These are phyloP conservation scores for Blastobotrys elegans DNA, from an alignment of 1,139 yeast genomes.

Conservation along the genomic window DNA sequence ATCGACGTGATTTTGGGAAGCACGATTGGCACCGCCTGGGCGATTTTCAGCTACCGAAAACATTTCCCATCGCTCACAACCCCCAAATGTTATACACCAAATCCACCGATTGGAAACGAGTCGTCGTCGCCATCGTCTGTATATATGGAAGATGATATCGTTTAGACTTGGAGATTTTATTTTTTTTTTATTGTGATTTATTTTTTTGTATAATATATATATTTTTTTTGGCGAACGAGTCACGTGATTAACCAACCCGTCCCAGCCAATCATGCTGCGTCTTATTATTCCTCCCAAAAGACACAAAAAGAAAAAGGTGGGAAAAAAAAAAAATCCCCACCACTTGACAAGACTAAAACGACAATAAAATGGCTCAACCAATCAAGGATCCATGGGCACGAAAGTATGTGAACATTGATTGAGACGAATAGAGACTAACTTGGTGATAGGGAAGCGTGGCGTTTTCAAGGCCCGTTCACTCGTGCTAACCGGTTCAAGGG, in stretches of 20 bases:
- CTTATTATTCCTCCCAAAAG: not conserved
- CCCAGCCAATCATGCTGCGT: not conserved
- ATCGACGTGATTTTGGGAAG: constrained; percentile 61
- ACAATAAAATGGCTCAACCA: constrained; percentile 26
- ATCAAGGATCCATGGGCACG: constrained; percentile 46
- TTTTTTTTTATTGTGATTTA: not conserved
- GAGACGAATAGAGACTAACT: constrained; percentile 6
- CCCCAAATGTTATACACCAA: constrained; percentile 21
- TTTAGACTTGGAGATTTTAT: not conserved
- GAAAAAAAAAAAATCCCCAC: too few species aligned
- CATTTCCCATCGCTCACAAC: constrained; percentile 23
- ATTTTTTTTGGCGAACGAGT: not conserved
- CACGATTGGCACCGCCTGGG: constrained; percentile 45
- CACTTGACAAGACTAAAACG: not conserved
- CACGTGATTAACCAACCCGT: too few species aligned
- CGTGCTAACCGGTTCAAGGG: constrained; percentile 65
- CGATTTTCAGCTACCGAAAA: constrained; percentile 42
- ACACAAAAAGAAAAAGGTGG: not conserved
- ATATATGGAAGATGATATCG: constrained; percentile 3
- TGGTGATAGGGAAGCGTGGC: constrained; percentile 75
- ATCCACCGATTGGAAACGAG: constrained; percentile 3
- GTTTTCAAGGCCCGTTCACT: constrained; percentile 77
- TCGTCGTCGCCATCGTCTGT: too few species aligned
- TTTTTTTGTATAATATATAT: not conserved
- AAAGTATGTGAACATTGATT: constrained; percentile 34